A percentile compares a stretch with the other conserved stretches of the same genome.
These are phyloP conservation scores for Chlorella sorokiniana DNA, from an alignment of 139 green algal genomes.

Conservation along the genomic window DNA sequence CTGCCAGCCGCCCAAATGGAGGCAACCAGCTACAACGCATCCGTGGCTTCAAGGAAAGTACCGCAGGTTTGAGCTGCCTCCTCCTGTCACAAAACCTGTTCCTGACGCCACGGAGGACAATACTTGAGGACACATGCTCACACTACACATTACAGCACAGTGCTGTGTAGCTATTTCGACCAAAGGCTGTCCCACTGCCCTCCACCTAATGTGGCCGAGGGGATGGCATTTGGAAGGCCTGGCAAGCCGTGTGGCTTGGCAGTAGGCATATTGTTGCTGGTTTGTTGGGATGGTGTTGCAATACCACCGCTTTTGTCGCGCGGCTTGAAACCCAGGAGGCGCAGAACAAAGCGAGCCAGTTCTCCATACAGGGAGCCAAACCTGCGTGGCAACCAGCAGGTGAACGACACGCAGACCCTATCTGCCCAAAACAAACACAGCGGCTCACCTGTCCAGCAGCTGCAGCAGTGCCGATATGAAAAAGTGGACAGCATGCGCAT, in stretches of 20 bases:
- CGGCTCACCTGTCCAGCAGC: conserved; percentile 90
- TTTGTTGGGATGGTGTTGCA: neutral
- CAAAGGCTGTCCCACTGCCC: neutral
- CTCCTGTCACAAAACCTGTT: too few species aligned
- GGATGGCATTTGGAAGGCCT: neutral
- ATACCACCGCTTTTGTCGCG: neutral
- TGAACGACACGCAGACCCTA: neutral
- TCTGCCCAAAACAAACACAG: too few species aligned
- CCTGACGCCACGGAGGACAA: too few species aligned
- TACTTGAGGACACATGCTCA: too few species aligned
- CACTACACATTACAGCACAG: too few species aligned
- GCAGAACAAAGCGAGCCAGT: conserved; percentile 91
- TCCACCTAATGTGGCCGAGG: neutral
- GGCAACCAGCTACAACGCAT: too few species aligned
- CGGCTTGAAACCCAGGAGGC: conserved; percentile 76
- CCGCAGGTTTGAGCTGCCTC: too few species aligned
- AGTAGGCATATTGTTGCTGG: neutral
- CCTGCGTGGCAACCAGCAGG: conserved; percentile 34
- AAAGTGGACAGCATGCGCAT: conserved; percentile 98
- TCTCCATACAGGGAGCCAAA: conserved; percentile 94
- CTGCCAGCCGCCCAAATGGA: too few species aligned
- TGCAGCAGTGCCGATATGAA: conserved; percentile 96
- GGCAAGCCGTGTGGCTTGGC: conserved; percentile 18
- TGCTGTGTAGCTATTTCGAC: too few species aligned
- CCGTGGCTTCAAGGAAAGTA: too few species aligned